phyloP scores from a whole-genome alignment of 352 stramenopile genomes.

The Blastocystis sp. region DNA sequence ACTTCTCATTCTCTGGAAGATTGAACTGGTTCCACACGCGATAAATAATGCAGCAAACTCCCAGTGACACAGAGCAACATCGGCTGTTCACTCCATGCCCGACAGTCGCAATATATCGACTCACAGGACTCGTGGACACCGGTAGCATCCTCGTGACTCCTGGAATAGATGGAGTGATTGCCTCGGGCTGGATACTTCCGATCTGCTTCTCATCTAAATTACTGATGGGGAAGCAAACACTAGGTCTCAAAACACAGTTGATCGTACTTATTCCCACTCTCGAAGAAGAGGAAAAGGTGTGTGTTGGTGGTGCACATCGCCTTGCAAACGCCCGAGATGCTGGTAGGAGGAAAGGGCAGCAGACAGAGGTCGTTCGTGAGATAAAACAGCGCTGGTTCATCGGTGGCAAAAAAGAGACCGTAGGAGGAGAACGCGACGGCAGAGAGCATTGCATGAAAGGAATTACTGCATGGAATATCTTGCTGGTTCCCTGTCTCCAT shows the following conservation, averaged over 20 bases:
- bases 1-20: not conserved
- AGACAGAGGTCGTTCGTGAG: not conserved
- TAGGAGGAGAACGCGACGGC: not conserved
- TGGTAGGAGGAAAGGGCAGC: not conserved
- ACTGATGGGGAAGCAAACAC: not conserved
- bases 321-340: not conserved
- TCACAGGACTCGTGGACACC: not conserved
- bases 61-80: not conserved
- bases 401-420: not conserved
- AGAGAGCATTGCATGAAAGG: not conserved
- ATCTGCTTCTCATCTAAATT: not conserved
- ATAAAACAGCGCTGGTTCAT: not conserved
- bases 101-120: not conserved
- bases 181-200: not conserved
- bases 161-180: not conserved
- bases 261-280: not conserved
- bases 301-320: not conserved
- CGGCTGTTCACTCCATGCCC: not conserved
- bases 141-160: not conserved
- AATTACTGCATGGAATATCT: not conserved
- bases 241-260: not conserved
- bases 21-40: not conserved
- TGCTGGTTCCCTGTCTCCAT: not conserved
- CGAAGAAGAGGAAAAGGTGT: conserved; percentile 4
- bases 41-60: not conserved